These are phyloP conservation scores for Phaffia tasmanica DNA, from an alignment of 768 basidiomycete genomes.

Conservation along the genomic window DNA sequence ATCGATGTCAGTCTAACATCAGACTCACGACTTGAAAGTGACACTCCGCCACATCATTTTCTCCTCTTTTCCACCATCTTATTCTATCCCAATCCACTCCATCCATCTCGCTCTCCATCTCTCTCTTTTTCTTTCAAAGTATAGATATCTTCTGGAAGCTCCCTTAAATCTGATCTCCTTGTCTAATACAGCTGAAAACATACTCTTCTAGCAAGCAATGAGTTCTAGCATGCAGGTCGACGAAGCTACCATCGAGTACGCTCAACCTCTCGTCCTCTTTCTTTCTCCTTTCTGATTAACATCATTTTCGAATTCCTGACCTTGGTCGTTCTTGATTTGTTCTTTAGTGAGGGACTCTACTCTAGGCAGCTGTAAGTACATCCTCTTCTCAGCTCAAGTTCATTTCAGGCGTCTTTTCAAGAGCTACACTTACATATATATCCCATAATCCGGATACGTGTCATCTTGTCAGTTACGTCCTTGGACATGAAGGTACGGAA, in stretches of 20 bases:
- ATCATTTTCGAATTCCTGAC: neutral
- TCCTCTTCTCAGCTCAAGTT: constrained; percentile 14
- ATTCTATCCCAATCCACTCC: too few species aligned
- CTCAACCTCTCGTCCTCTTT: neutral
- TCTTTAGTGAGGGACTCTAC: constrained; percentile 61
- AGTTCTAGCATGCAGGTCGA: constrained; percentile 24
- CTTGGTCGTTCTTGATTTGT: neutral
- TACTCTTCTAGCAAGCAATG: neutral
- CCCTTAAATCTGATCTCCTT: too few species aligned
- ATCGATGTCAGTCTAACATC: too few species aligned
- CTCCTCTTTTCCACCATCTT: too few species aligned
- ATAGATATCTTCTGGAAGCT: too few species aligned
- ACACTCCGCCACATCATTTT: too few species aligned
- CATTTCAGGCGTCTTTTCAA: neutral
- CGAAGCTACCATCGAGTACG: constrained; percentile 23
- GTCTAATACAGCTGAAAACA: too few species aligned
- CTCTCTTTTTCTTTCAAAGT: too few species aligned
- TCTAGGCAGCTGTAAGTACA: constrained; percentile 74
- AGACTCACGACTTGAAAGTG: too few species aligned
- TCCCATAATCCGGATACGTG: constrained; percentile 9
- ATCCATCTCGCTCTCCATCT: too few species aligned
- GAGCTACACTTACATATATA: neutral
- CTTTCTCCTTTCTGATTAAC: neutral
- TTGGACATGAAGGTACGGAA: constrained; percentile 81
- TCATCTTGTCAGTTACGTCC: constrained; percentile 58